These are phyloP conservation scores for Pleomassaria siparia DNA, from an alignment of 2,329 filamentous ascomycete species.

Conservation along the genomic window DNA sequence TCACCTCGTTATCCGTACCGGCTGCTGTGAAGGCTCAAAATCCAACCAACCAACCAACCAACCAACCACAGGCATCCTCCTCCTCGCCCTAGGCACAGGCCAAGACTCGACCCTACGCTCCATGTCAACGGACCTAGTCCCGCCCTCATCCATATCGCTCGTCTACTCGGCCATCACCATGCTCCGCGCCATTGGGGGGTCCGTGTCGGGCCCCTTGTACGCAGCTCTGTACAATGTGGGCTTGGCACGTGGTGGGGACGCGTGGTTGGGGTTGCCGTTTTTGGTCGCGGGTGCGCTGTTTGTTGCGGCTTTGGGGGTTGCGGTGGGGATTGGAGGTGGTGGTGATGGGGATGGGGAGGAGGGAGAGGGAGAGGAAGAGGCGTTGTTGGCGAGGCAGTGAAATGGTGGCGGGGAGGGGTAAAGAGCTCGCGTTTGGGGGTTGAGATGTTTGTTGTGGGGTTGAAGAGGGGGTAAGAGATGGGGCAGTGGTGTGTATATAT, in stretches of 20 bases:
- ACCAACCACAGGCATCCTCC: slow-evolving; percentile 10
- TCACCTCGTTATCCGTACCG: too few relatives aligned
- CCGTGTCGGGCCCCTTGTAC: slow-evolving; percentile 20
- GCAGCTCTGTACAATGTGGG: slow-evolving; percentile 17
- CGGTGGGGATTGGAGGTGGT: too few relatives aligned
- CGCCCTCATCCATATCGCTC: slow-evolving; percentile 12
- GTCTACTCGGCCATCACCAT: slow-evolving; percentile 24
- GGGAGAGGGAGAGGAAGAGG: too few relatives aligned
- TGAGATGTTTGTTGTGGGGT: too few relatives aligned
- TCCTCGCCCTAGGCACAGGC: slow-evolving; percentile 17
- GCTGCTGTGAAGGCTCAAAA: too few relatives aligned
- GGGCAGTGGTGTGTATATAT: too few relatives aligned
- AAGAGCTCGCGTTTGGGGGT: too few relatives aligned
- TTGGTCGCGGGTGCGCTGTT: background rate
- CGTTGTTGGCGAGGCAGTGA: too few relatives aligned
- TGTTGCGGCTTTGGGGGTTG: background rate
- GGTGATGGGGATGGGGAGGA: too few relatives aligned
- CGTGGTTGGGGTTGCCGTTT: slow-evolving; percentile 4
- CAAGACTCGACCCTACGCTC: slow-evolving; percentile 22
- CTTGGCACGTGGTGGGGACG: background rate
- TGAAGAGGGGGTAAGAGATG: too few relatives aligned
- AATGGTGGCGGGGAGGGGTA: too few relatives aligned
- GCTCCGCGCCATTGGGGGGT: slow-evolving; percentile 19
- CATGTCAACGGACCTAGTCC: slow-evolving; percentile 20
- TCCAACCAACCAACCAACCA: too few relatives aligned